Conservation (phyloP, 2,329 filamentous ascomycete genomes). For the Biscogniauxia sp. region DNA sequence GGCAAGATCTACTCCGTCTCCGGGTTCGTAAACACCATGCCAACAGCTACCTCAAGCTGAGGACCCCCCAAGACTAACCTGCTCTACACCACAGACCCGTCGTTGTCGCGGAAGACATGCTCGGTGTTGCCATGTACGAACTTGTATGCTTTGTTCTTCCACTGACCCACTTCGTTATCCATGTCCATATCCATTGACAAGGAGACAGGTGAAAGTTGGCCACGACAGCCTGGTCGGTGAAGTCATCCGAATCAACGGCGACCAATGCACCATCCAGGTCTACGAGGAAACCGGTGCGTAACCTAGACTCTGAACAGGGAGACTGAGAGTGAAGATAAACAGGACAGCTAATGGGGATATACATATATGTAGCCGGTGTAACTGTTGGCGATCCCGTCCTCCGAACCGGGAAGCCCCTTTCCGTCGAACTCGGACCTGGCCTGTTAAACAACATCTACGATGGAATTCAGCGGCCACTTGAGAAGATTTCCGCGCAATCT, state of each 20-base stretch:
- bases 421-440: conserved; percentile 94
- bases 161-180: not conserved
- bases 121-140: conserved; percentile 99
- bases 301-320: conserved; percentile 11
- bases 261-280: conserved; percentile 96
- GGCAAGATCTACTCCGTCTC: conserved; percentile 63
- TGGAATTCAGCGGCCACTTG: conserved; percentile 93
- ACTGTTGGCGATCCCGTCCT: conserved; percentile 91
- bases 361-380: conserved; percentile 68
- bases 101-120: conserved; percentile 96
- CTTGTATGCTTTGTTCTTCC: conserved; percentile 60
- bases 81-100: conserved; percentile 64
- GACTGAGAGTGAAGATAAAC: conserved; percentile 16
- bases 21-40: conserved; percentile 47
- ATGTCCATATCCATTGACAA: conserved; percentile 10
- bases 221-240: conserved; percentile 91
- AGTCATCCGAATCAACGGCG: conserved; percentile 94
- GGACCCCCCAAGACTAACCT: conserved; percentile 31
- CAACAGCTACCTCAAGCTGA: conserved; percentile 1
- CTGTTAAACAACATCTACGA: conserved; percentile 99
- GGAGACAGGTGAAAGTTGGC: conserved; percentile 76
- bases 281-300: conserved; percentile 93
- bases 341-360: not conserved
- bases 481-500: conserved; percentile 73
- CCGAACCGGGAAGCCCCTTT: conserved; percentile 91